phyloP scores from a whole-genome alignment of 495 filamentous ascomycete genomes.

The Rusavskia elegans region DNA sequence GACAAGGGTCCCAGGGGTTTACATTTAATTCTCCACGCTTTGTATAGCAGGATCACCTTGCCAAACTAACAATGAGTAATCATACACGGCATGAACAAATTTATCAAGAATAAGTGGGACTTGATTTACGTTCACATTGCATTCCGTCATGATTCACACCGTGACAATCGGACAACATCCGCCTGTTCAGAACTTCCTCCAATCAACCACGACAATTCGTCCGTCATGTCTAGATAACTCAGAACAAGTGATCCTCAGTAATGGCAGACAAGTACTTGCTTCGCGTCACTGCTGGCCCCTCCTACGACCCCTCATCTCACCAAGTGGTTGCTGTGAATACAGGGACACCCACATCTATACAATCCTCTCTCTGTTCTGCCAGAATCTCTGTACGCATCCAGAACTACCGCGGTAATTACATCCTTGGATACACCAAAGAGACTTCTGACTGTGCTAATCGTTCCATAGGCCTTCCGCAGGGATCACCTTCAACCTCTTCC shows the following conservation, averaged over 20 bases:
- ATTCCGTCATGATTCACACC: too few relatives aligned
- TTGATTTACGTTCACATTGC: too few relatives aligned
- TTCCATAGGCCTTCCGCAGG: constrained; percentile 34
- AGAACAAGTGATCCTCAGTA: background rate
- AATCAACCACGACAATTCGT: too few relatives aligned
- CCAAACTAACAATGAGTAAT: too few relatives aligned
- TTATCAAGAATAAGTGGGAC: too few relatives aligned
- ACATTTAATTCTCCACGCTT: too few relatives aligned
- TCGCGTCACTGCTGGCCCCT: constrained; percentile 56
- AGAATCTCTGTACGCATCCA: constrained; percentile 57
- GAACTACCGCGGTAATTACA: constrained; percentile 33
- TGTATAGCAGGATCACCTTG: too few relatives aligned
- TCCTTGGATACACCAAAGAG: too few relatives aligned
- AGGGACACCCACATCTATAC: constrained; percentile 35
- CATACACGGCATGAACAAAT: too few relatives aligned
- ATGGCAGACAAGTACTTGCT: constrained; percentile 54
- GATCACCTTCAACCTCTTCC: constrained; percentile 39
- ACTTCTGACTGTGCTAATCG: background rate
- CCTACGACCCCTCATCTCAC: constrained; percentile 53
- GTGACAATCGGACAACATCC: too few relatives aligned
- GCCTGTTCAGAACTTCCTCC: too few relatives aligned
- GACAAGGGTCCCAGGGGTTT: too few relatives aligned
- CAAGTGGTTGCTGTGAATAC: constrained; percentile 57
- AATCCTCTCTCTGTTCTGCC: constrained; percentile 39
- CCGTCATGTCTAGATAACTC: background rate